Evolutionary conservation across 73 alveolate genomes (phyloP), one percentile per base, ranked within the genome.

Genomic region (Tetrahymena elliotti): DNA sequence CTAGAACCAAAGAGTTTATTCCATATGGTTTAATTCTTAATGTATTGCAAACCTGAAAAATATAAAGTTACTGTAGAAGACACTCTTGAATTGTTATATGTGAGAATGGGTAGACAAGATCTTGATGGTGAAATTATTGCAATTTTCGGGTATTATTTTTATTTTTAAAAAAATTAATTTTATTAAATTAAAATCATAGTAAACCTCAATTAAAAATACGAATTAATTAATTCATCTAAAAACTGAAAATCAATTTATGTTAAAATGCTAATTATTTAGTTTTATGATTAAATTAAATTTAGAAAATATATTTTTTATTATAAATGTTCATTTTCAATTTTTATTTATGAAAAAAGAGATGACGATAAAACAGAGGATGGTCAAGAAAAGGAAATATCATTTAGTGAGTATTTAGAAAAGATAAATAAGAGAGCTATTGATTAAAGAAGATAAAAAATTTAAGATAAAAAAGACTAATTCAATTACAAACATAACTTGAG

Each of bases 1-100:
- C 97, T 97, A 47, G 99, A 99, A 95, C 99, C 99, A 20, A 95
- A 99, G 94, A 99, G 98, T 93, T 97, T 99, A 83, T 99, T 98
- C 97, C 98, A 99, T 95, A 94, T 99, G 97, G 99, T 99, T 40
- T 99, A 98, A 93, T 99, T 99, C 97, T 96, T 99, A 95, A 99
- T 99, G 99, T 99, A 97, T 96, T 99, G 98, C 95, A 98, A 98
- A 53, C 97, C 96, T 84, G 83, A 84, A 83, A 93, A 93, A 24
- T 54, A 39, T 83, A 92, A 94, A 94, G 84, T 98, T 93, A 98
- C 99, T 31, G 99, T 97, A 93, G 99, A 99, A 97, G 99, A 99
- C 96, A 99, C 99, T 33, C 94, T 99, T 94, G 99, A 99, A 96
- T 96, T 99, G 47, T 97, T 99, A 83, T 98, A 97, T 95, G 99